Evolutionary conservation across 352 stramenopile species (phyloP).

Genomic region (Plasmopara muralis): DNA sequence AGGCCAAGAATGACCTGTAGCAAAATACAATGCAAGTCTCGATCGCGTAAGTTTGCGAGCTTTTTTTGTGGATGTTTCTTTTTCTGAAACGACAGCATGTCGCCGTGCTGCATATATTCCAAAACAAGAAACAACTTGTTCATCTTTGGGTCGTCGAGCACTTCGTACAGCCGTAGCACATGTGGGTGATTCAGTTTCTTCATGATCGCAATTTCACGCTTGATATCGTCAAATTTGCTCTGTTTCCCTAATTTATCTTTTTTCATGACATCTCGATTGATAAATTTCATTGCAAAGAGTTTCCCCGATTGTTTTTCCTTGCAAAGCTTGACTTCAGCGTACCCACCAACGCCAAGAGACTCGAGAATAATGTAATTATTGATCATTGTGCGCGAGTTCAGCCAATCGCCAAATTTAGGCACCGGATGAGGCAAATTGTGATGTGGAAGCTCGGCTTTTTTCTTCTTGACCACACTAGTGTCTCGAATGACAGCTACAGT

Average conservation of each 20-base stretch:
- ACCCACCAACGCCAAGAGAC: conserved; percentile 77
- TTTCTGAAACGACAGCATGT: conserved; percentile 68
- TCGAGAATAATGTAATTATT: conserved; percentile 93
- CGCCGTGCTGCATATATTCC: conserved; percentile 92
- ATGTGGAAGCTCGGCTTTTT: conserved; percentile 67
- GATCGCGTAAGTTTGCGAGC: conserved; percentile 47
- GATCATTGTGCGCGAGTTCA: conserved; percentile 85
- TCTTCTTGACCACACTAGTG: conserved; percentile 79
- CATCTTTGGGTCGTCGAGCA: conserved; percentile 93
- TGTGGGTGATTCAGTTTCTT: conserved; percentile 96
- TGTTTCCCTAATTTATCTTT: conserved; percentile 76
- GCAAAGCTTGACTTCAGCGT: conserved; percentile 88
- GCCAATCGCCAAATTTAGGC: conserved; percentile 78
- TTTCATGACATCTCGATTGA: conserved; percentile 83
- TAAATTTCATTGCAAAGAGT: conserved; percentile 84
- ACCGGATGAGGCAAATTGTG: conserved; percentile 67
- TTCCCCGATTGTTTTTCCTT: conserved; percentile 73
- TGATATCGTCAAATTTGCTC: conserved; percentile 78
- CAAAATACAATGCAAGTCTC: conserved; percentile 65
- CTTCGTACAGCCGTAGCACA: conserved; percentile 90
- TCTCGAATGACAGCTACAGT: conserved; percentile 43
- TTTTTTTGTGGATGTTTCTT: conserved; percentile 44
- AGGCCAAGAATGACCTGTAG: conserved; percentile 76
- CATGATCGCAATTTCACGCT: conserved; percentile 96
- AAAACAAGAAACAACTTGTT: conserved; percentile 95